Percentiles rank a stretch among this genome's conserved stretches.
Conservation (phyloP, 441 rosid genomes). For the Mallotus repandus region DNA sequence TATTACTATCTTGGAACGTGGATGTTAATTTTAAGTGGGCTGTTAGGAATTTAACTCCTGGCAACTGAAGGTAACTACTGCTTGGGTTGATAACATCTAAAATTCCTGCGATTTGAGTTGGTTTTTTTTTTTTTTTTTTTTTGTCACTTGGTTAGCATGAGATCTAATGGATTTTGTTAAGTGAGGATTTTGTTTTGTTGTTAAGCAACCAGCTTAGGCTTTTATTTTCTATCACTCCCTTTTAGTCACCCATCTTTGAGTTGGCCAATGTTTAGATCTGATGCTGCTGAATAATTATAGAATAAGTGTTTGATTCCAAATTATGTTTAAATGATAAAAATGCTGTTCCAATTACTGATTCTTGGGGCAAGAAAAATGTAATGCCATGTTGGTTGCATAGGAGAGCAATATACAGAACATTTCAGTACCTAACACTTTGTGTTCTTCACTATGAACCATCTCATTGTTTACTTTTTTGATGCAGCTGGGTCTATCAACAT, state of each 20-base stretch:
- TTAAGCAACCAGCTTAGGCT: background rate
- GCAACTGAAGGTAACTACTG: background rate
- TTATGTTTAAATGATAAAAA: background rate
- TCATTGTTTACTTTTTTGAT: slow-evolving; percentile 25
- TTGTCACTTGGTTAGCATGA: background rate
- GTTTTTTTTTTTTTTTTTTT: too few relatives aligned
- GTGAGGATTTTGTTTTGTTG: background rate
- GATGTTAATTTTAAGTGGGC: background rate
- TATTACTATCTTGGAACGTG: background rate
- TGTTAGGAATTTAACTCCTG: too few relatives aligned
- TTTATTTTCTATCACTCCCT: background rate
- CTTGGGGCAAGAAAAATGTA: background rate
- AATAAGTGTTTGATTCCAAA: background rate
- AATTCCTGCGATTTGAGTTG: background rate
- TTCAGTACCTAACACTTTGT: background rate
- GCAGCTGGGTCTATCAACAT: slow-evolving; percentile 90
- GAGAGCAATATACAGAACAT: background rate
- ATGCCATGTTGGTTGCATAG: background rate
- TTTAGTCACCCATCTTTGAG: background rate
- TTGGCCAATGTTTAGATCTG: background rate
- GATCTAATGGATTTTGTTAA: background rate
- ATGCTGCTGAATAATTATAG: background rate
- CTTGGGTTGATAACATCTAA: background rate
- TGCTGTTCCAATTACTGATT: background rate
- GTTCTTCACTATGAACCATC: background rate